phyloP scores from a whole-genome alignment of 768 basidiomycete genomes.

The Boletus tomentosulus region DNA sequence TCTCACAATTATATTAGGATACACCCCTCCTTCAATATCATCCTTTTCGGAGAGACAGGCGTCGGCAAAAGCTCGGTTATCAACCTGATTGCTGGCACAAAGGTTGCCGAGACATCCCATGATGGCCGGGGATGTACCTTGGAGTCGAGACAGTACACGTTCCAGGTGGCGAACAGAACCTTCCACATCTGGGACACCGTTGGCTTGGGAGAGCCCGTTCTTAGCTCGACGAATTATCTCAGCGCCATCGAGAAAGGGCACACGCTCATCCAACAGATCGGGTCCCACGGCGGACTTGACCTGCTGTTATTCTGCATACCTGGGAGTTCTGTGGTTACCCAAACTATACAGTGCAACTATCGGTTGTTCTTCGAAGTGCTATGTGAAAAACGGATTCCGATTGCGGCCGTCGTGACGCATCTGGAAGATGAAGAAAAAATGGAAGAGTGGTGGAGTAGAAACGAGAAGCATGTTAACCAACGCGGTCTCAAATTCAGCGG shows the following conservation, averaged over 20 bases:
- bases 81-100: neutral
- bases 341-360: neutral
- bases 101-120: neutral
- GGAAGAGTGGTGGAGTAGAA: neutral
- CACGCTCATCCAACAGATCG: neutral
- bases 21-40: neutral
- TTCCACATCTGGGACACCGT: neutral
- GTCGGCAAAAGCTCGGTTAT: neutral
- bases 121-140: neutral
- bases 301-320: neutral
- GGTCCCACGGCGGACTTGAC: neutral
- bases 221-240: neutral
- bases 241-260: neutral
- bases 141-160: neutral
- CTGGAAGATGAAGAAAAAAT: neutral
- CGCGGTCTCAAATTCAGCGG: neutral
- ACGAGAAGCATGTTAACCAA: neutral
- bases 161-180: neutral
- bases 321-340: neutral
- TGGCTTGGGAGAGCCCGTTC: neutral
- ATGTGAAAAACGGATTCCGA: neutral
- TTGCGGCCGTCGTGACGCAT: neutral
- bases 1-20: neutral
- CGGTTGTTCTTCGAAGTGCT: neutral
- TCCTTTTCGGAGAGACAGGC: neutral